These are phyloP conservation scores for Aspergillus niger DNA, from an alignment of 2,329 filamentous ascomycete species.

Conservation along the genomic window DNA sequence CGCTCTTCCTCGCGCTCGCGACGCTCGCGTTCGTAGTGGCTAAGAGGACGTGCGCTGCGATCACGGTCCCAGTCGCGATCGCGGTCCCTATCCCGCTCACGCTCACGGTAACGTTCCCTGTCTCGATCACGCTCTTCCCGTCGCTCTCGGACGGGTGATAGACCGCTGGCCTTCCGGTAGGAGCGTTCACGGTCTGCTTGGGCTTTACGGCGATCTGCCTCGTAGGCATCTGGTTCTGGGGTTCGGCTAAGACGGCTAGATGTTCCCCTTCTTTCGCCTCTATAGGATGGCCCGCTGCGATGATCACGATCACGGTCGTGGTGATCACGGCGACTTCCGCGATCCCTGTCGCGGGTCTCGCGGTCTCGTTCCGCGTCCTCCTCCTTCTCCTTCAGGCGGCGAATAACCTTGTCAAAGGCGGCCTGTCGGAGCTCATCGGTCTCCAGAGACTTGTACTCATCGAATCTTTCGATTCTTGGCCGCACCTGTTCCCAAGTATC, in stretches of 20 bases:
- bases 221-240: conserved; percentile 91
- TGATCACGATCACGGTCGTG: conserved; percentile 58
- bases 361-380: conserved; percentile 71
- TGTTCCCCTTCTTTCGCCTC: conserved; percentile 42
- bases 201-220: conserved; percentile 90
- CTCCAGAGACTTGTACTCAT: conserved; percentile 80
- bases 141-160: conserved; percentile 51
- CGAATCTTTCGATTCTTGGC: conserved; percentile 73
- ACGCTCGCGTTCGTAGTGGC: conserved; percentile 76
- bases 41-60: conserved; percentile 33
- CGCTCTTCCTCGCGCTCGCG: conserved; percentile 87
- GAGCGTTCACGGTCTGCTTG: conserved; percentile 93
- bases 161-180: conserved; percentile 76
- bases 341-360: conserved; percentile 52
- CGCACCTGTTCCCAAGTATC: conserved; percentile 91
- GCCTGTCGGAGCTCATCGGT: conserved; percentile 79
- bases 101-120: conserved; percentile 41
- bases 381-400: conserved; percentile 86
- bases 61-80: conserved; percentile 42
- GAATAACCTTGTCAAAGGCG: conserved; percentile 90
- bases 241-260: conserved; percentile 71
- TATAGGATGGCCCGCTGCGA: conserved; percentile 44
- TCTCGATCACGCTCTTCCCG: conserved; percentile 45
- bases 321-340: conserved; percentile 55
- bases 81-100: conserved; percentile 42